These are phyloP conservation scores for Fusarium circinatum DNA, from an alignment of 2,329 filamentous ascomycete genomes.

Conservation along the genomic window DNA sequence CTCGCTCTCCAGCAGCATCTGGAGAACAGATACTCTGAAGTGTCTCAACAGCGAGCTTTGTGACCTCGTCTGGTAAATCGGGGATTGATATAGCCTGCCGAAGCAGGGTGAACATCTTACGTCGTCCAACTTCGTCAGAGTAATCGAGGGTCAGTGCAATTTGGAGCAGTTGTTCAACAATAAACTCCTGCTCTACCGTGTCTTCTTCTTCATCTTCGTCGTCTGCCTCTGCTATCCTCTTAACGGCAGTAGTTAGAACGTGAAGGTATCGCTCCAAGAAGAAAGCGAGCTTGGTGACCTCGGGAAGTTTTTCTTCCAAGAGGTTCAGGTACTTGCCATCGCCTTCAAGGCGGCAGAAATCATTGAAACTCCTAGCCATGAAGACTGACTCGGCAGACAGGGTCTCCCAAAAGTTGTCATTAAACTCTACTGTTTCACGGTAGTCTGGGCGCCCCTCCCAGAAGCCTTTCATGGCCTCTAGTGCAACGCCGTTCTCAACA, in stretches of 20 bases:
- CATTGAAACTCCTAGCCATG: slow-evolving; percentile 90
- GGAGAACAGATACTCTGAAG: slow-evolving; percentile 85
- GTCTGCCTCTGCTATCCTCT: slow-evolving; percentile 61
- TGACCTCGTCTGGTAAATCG: slow-evolving; percentile 91
- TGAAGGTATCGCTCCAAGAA: slow-evolving; percentile 84
- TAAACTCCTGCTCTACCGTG: slow-evolving; percentile 90
- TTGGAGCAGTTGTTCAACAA: slow-evolving; percentile 93
- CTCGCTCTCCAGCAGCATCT: slow-evolving; percentile 77
- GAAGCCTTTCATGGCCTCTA: slow-evolving; percentile 95
- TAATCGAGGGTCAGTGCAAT: slow-evolving; percentile 94
- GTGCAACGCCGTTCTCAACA: slow-evolving; percentile 86
- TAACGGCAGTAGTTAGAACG: slow-evolving; percentile 72
- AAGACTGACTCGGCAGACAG: slow-evolving; percentile 88
- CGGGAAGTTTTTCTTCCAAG: slow-evolving; percentile 92
- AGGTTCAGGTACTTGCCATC: slow-evolving; percentile 79
- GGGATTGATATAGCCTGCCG: slow-evolving; percentile 86
- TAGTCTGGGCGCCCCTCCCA: slow-evolving; percentile 94
- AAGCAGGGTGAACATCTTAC: slow-evolving; percentile 94
- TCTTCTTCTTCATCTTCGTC: slow-evolving; percentile 79
- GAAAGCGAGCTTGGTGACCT: slow-evolving; percentile 90
- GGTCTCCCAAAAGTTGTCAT: slow-evolving; percentile 82
- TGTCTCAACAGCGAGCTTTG: slow-evolving; percentile 85
- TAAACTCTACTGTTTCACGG: slow-evolving; percentile 75
- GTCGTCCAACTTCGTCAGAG: slow-evolving; percentile 93
- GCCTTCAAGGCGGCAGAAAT: slow-evolving; percentile 82